Base-by-base conservation (phyloP, 768 basidiomycete species). In the Termitomyces titanicus region DNA sequence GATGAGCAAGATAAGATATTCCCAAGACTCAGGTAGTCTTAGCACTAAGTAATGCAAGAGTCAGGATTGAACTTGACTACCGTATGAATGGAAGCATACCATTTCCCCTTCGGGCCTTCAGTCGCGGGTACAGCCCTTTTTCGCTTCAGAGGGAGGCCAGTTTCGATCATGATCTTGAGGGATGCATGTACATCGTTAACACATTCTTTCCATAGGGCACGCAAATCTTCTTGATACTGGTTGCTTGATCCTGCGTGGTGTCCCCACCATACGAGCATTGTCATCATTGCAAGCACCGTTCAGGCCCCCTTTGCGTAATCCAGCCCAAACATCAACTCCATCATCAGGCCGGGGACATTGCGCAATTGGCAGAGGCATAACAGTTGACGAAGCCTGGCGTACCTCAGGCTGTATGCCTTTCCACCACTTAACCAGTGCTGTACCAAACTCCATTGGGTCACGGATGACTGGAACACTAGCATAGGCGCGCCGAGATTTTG, bases 361-460 rank as follows among this genome's bases (percentile, higher is more conserved):
- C 5, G 38, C 12, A 12, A 39, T 4, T 3, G 38, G 4, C 34
- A 37, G 8, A 18, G 38, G 38, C 38, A 39, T 34, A 38, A 18
- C 10, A 7, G 34, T 20, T 33, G 12, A 15, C 38, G 38, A 39
- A 5, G 38, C 5, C 33, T 39, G 4, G 6, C 43, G 59, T 50
- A 61, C 57, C 25, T 33, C 43, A 10, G 53, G 60, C 34, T 61
- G 56, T 35, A 61, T 61, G 4, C 29, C 9, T 9, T 29, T 29
- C 29, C 29, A 11, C 7, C 33, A 47, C 27, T 42, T 24, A 18
- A 35, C 40, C 10, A 9, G 2, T 13, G 40, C 60, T 49, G 58
- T 50, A 6, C 59, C 56, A 44, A 61, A 61, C 15, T 60, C 59
- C 13, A 52, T 18, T 3, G 55, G 51, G 35, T 56, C 52, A 3